Evolutionary conservation across 2,329 filamentous ascomycete genomes (phyloP).

Genomic region (Fusarium transvaalense): DNA sequence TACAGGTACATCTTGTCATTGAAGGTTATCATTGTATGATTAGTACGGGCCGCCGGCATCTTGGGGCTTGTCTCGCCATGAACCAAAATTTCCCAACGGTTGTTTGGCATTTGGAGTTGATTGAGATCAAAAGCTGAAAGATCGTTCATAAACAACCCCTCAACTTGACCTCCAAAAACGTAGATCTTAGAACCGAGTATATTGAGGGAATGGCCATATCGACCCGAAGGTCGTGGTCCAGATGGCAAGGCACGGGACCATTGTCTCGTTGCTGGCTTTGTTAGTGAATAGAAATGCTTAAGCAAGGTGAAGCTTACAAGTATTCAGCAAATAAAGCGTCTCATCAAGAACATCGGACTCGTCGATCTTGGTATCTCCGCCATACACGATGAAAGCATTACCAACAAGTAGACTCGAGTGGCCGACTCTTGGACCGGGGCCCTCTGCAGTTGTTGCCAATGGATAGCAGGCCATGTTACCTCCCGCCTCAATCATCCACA

Average conservation of each 20-base stretch:
- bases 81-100: constrained; percentile 95
- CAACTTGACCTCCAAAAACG: constrained; percentile 97
- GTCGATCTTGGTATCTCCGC: constrained; percentile 97
- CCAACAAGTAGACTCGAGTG: constrained; percentile 95
- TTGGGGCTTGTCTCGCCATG: constrained; percentile 66
- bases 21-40: constrained; percentile 91
- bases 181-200: constrained; percentile 97
- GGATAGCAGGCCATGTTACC: constrained; percentile 91
- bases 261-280: constrained; percentile 84
- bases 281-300: constrained; percentile 33
- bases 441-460: constrained; percentile 90
- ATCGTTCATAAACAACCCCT: constrained; percentile 98
- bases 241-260: constrained; percentile 95
- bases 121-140: constrained; percentile 95
- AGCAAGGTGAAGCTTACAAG: constrained; percentile 74
- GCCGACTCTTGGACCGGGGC: constrained; percentile 92
- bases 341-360: constrained; percentile 93
- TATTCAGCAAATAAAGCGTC: constrained; percentile 95
- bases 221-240: constrained; percentile 85
- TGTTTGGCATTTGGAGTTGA: constrained; percentile 88
- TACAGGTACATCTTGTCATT: constrained; percentile 95
- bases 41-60: constrained; percentile 89
- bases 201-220: constrained; percentile 96
- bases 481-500: constrained; percentile 97
- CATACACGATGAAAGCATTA: constrained; percentile 99